Evolutionary conservation across 1,284 basidiomycete species (phyloP).

Genomic region (Marasmius fiardii): DNA sequence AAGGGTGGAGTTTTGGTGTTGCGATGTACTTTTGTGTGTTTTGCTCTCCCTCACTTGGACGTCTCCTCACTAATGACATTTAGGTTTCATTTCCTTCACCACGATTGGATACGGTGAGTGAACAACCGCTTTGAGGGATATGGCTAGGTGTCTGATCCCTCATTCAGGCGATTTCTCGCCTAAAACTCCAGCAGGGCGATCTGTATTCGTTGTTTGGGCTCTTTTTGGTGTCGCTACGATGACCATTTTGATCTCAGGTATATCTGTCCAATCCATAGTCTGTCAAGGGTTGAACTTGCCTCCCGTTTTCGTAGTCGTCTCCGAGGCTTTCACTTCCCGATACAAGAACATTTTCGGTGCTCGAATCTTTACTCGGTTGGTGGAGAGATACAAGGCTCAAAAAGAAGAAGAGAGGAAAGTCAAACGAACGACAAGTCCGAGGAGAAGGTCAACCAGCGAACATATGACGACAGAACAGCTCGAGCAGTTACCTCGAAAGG

Average conservation of each 20-base stretch:
- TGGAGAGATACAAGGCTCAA: conserved; percentile 36
- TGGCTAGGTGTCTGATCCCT: neutral
- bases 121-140: neutral
- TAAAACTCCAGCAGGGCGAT: conserved; percentile 62
- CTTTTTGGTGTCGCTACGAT: conserved; percentile 73
- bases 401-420: neutral
- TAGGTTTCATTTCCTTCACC: conserved; percentile 60
- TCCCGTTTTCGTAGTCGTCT: conserved; percentile 42
- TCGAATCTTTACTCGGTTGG: conserved; percentile 42
- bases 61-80: conserved; percentile 15
- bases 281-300: neutral
- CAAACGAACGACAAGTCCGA: too few relatives aligned
- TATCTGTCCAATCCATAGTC: conserved; percentile 14
- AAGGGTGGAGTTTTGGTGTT: conserved; percentile 36
- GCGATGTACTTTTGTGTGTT: conserved; percentile 70
- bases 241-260: conserved; percentile 70
- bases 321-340: conserved; percentile 56
- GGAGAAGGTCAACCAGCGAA: too few relatives aligned
- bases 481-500: conserved; percentile 45
- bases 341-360: conserved; percentile 51
- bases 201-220: conserved; percentile 81
- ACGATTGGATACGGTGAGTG: conserved; percentile 62
- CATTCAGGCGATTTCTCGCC: conserved; percentile 55
- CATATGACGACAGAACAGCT: conserved; percentile 23
- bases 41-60: conserved; percentile 7